Conservation (phyloP, 2,329 filamentous ascomycete genomes). For the Phoma herbarum region DNA sequence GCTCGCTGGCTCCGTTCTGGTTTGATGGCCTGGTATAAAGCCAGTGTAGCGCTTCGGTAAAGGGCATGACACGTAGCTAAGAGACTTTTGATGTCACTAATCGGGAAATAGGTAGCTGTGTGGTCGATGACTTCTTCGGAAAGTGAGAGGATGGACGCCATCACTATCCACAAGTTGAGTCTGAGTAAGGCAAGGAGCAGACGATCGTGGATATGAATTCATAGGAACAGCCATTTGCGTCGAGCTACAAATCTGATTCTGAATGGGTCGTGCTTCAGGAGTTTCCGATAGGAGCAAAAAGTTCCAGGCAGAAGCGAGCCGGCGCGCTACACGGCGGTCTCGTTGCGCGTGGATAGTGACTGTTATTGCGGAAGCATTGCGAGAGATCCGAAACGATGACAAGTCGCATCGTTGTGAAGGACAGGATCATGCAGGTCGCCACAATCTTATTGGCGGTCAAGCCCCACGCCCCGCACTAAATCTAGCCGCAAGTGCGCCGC, state of each 20-base stretch:
- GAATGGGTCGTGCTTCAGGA: not conserved
- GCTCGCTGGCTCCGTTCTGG: not conserved
- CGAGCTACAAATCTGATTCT: not conserved
- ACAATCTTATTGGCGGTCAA: conserved; percentile 13
- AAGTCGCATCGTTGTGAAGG: not conserved
- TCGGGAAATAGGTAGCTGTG: not conserved
- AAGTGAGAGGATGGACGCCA: not conserved
- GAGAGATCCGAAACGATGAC: not conserved
- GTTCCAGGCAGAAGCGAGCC: not conserved
- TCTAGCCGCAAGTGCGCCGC: conserved; percentile 18
- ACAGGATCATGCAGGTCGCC: conserved; percentile 1
- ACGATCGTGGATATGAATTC: not conserved
- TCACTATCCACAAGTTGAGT: not conserved
- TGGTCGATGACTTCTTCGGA: not conserved
- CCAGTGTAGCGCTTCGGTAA: not conserved
- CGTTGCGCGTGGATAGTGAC: not conserved
- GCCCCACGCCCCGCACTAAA: conserved; percentile 21
- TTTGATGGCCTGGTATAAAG: not conserved
- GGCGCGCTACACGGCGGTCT: not conserved
- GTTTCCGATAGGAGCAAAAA: not conserved
- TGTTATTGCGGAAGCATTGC: not conserved
- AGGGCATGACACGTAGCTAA: not conserved
- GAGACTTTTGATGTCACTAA: not conserved
- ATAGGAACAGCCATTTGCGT: not conserved
- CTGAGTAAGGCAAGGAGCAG: not conserved